Evolutionary conservation across 208 protist genomes (phyloP).

Genomic region (Trypanosomatidae sp.): DNA sequence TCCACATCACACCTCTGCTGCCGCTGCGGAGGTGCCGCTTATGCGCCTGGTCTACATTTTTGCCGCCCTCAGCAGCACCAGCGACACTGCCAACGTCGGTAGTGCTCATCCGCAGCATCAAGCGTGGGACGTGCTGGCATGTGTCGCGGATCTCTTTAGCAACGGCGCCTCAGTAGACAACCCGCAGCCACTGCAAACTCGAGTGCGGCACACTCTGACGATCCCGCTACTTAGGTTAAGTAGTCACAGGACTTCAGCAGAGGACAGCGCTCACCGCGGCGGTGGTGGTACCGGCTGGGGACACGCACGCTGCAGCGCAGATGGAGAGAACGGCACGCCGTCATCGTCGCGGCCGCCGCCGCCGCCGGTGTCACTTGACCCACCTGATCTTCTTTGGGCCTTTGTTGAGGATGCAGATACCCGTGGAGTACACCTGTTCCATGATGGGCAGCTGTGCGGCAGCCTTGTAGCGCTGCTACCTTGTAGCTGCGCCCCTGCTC

Average conservation of each 20-base stretch:
- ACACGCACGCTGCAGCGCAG: background rate
- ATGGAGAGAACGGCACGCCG: background rate
- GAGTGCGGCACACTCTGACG: background rate
- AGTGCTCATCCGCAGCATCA: background rate
- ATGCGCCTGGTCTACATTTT: conserved; percentile 5
- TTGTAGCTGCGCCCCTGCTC: background rate
- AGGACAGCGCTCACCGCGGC: background rate
- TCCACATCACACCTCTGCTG: conserved; percentile 1
- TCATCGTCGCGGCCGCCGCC: background rate
- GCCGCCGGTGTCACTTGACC: background rate
- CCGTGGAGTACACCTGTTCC: background rate
- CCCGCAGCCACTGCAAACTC: background rate
- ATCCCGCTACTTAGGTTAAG: background rate
- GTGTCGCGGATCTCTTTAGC: conserved; percentile 4
- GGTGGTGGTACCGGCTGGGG: background rate
- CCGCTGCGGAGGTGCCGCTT: background rate
- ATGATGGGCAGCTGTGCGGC: conserved; percentile 3
- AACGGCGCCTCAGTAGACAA: background rate
- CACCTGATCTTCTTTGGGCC: conserved; percentile 25
- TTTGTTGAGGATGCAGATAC: conserved; percentile 14
- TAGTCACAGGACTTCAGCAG: background rate
- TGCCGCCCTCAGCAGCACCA: background rate
- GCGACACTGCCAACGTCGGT: background rate
- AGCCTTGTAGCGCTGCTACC: conserved; percentile 16
- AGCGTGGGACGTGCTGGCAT: conserved; percentile 2